phyloP scores from a whole-genome alignment of 257 asterid species.

The Anisodus acutangulus region DNA sequence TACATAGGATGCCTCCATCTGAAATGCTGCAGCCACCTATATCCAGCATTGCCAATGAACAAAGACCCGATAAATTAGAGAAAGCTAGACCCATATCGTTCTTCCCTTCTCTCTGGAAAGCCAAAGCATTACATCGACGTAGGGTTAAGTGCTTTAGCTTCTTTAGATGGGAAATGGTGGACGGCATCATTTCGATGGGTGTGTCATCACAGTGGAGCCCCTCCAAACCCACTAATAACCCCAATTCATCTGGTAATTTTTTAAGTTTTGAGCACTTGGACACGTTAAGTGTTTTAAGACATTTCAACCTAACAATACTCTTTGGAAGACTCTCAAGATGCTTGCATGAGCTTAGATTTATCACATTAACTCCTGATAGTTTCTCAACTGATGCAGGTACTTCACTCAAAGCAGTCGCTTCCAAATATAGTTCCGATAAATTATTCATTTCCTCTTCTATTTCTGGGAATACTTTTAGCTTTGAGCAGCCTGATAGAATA shows the following conservation, averaged over 20 bases:
- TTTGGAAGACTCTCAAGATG: neutral
- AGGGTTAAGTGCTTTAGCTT: conserved; percentile 26
- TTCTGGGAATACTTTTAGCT: conserved; percentile 26
- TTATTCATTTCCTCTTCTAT: neutral
- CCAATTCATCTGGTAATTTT: conserved; percentile 17
- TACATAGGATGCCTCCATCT: conserved; percentile 23
- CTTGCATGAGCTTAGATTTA: conserved; percentile 25
- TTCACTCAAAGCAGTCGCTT: conserved; percentile 19
- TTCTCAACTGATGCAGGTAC: neutral
- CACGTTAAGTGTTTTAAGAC: neutral
- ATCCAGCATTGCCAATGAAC: conserved; percentile 23
- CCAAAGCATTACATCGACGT: conserved; percentile 11
- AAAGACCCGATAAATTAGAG: conserved; percentile 12
- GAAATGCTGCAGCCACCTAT: conserved; percentile 27
- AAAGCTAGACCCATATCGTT: neutral
- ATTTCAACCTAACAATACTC: neutral
- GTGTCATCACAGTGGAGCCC: conserved; percentile 20
- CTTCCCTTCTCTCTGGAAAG: neutral
- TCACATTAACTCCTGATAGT: neutral
- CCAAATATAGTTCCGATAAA: neutral
- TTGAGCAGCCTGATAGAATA: conserved; percentile 32
- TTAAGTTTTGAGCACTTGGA: conserved; percentile 16
- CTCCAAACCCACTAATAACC: neutral
- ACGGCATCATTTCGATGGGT: neutral
- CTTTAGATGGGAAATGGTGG: neutral